Base-by-base conservation (phyloP, 495 filamentous ascomycete species). In the Cladorrhinum samala region DNA sequence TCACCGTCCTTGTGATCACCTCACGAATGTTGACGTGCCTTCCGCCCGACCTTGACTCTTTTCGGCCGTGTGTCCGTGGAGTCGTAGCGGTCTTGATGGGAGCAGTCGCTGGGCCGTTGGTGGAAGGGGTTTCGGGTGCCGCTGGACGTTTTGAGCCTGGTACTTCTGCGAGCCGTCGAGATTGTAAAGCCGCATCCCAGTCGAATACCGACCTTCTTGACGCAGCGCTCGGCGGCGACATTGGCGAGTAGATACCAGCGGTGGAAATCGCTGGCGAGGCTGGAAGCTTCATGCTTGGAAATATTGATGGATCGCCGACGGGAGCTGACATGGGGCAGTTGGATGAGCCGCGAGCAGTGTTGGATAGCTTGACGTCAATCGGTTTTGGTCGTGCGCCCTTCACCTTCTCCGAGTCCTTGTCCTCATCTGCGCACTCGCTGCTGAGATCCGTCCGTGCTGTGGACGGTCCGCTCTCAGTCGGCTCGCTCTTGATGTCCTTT, bases 1-100 rank as follows among this genome's bases (percentile, higher is more conserved):
- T 89, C 45, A 89, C 85, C 14, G 86, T 89, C 49, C 86, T 75
- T 27, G 85, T 89, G 39, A 89, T 83, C 3, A 88, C 83, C 64
- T 89, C 83, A 21, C 82, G 71, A 48, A 87, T 79, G 43, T 33
- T 33, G 5, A 33, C 27, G 27, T 80, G 77, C 30, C 76, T 71
- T 52, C 80, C 71, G 55, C 70, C 79, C 13, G 77, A 74, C 42
- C 69, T 59, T 7, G 74, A 68, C 11, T 78, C 66, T 56, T 77
- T 78, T 57, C 63, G 64, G 25, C 41, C 24, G 49, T 65, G 57
- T 14, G 47, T 49, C n/a, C 47, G 51, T 30, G 53, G 50, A 11
- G 18, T n/a, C 3, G 39, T 45, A 2, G 42, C 33, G 46, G 11
- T 16, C 23, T 16, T 23, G 45, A 14, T 11, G 11, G 21, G 9